Percentiles rank a stretch among this genome's conserved stretches.
Evolutionary conservation across 768 basidiomycete species (phyloP).

Genomic region (Infundibulicybe gibba): DNA sequence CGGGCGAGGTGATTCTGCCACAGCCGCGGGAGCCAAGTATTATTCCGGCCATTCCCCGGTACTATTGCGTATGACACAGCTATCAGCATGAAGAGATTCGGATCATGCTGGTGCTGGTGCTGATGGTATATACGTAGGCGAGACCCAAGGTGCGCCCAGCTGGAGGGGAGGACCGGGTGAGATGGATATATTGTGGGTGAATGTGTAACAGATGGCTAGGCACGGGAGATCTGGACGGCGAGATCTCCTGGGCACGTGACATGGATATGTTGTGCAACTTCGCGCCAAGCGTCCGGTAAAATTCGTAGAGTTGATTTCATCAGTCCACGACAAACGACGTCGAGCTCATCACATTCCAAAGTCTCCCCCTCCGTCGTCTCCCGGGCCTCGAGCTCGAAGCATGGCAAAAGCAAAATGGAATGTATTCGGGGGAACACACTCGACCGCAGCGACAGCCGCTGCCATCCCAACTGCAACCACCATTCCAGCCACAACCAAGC

Average conservation of each 20-base stretch:
- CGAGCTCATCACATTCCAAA: constrained; percentile 2
- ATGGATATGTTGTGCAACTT: background rate
- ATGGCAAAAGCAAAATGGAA: constrained; percentile 33
- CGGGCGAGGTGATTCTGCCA: no score
- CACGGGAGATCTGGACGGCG: constrained; percentile 8
- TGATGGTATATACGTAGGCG: no score
- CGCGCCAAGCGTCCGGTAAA: background rate
- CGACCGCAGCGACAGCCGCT: constrained; percentile 12
- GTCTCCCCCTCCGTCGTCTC: constrained; percentile 3
- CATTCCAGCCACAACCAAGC: constrained; percentile 23
- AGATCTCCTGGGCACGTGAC: constrained; percentile 6
- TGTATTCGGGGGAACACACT: constrained; percentile 18
- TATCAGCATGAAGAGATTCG: no score
- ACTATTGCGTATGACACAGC: no score
- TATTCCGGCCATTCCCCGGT: no score
- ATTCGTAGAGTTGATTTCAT: background rate
- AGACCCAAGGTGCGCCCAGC: no score
- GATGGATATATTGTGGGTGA: no score
- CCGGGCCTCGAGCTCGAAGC: background rate
- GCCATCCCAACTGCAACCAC: constrained; percentile 13
- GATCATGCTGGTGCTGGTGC: no score
- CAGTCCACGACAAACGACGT: constrained; percentile 3
- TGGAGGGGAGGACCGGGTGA: background rate
- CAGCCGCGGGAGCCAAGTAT: no score
- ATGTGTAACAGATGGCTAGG: constrained; percentile 13